Base-by-base conservation (phyloP, 1,284 basidiomycete species). In the Amylostereum areolatum region DNA sequence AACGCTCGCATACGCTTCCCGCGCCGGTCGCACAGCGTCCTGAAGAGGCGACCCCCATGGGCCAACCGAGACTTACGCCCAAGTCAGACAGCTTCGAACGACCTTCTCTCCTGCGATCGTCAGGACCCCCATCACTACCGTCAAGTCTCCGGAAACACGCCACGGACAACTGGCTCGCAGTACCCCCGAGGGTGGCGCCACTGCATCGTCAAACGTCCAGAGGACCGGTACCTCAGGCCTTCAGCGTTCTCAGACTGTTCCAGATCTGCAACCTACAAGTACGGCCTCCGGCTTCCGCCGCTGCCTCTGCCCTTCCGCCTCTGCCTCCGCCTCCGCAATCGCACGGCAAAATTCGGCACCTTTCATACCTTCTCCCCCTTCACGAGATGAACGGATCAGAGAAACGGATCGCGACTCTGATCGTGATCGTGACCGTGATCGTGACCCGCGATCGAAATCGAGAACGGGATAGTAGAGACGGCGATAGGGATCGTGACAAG, bases 51-150 rank as follows among this genome's bases (percentile, higher is more conserved):
- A 40, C 56, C 57, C n/a, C 52, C 24, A 41, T 40, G n/a, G 50
- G 59, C 31, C 59, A 58, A 37, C 58, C 1, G 66, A 70, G 32
- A 62, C 66, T 1, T 83, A 74, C 57, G 81, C 74, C 0, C 59
- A 73, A 7, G 69, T 65, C 45, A 66, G 62, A 24, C 73, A 78
- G 24, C 73, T 86, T 11, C 74, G 79, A 42, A 70, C 81, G 0
- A 86, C 85, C 1, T 87, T 87, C 57, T 81, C 81, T 2, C 60
- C 77, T 18, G 77, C 68, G 42, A 81, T 85, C 60, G 69, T 87
- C 27, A 80, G 84, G 42, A 83, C 78, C 3, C 85, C 85, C 5
- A 72, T 8, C 73, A 81, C 59, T 83, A 82, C 51, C 54, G 64
- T 46, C 43, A 62, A 57, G 50, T 45, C 34, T 47, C 50, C 8